Evolutionary conservation across 2,329 filamentous ascomycete species (phyloP).

Genomic region (Phaeosphaeria sp.): DNA sequence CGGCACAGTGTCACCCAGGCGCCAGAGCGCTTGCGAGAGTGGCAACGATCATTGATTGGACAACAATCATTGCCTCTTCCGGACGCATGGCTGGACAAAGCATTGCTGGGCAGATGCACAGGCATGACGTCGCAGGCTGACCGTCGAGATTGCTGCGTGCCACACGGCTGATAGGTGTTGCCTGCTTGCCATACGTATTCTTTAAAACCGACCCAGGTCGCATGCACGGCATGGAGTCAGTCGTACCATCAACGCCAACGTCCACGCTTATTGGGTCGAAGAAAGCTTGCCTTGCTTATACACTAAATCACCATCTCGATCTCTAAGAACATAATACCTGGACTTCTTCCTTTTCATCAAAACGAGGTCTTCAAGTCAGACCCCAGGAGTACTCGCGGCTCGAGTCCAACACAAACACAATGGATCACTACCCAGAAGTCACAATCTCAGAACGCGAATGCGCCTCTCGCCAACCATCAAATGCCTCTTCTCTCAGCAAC

Average conservation of each 20-base stretch:
- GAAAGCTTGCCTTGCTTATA: neutral
- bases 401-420: slow-evolving; percentile 8
- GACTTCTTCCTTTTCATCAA: neutral
- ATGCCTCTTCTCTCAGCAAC: slow-evolving; percentile 21
- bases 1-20: neutral
- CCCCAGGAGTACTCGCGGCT: neutral
- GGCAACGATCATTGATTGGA: slow-evolving; percentile 18
- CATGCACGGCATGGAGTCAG: neutral
- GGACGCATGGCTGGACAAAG: slow-evolving; percentile 13
- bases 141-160: neutral
- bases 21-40: slow-evolving; percentile 1
- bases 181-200: neutral
- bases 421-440: slow-evolving; percentile 34
- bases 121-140: slow-evolving; percentile 19
- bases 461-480: slow-evolving; percentile 25
- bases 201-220: neutral
- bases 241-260: neutral
- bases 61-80: slow-evolving; percentile 21
- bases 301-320: neutral
- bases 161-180: neutral
- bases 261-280: neutral
- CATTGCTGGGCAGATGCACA: slow-evolving; percentile 16
- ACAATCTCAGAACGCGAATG: slow-evolving; percentile 27
- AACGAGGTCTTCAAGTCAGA: neutral
- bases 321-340: neutral